Base-by-base conservation (phyloP, 2,329 filamentous ascomycete species). In the Nemania sp. region DNA sequence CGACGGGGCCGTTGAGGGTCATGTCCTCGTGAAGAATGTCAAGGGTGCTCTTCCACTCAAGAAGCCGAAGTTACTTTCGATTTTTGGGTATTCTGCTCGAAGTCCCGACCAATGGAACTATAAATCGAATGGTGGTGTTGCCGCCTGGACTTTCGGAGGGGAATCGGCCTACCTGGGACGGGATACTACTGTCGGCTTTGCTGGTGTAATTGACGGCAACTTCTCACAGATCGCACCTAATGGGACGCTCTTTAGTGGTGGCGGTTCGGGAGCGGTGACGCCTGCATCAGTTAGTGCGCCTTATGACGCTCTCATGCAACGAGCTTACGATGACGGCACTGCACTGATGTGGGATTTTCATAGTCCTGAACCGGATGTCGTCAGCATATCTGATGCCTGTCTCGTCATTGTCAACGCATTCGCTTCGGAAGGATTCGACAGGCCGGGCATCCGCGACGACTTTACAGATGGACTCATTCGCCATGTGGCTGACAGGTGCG, bases 381-480 rank as follows among this genome's bases (percentile, higher is more conserved):
- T 79, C 43, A 66, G 73, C 2, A 69, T 59, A 3, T 76, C 79
- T 1, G 80, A 91, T 62, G 77, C 90, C 6, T 94, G 90, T 59
- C 70, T 88, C 2, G 82, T 87, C 0, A 82, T 88, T 60, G 80
- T 83, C 61, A 88, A 88, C 64, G 80, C 78, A 6, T 89, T 87
- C 69, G 83, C 87, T 1, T 84, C 87, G 1, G 91, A 96, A 70
- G 88, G 86, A 1, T 87, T 80, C 59, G 79, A 90, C 54, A 77
- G 83, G 41, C 74, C 81, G 0, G 77, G 77, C 6, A 74, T 90
- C 34, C 77, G 79, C 24, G 89, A 93, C 66, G 86, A 86, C 54
- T 83, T 82, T 47, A 84, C 81, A 1, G 84, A 88, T 57, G 70
- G 68, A 0, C 70, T 88, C 0, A 77, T 88, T 37, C 70, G 70